Base-by-base conservation (phyloP, 768 basidiomycete genomes). In the Russula sp. region DNA sequence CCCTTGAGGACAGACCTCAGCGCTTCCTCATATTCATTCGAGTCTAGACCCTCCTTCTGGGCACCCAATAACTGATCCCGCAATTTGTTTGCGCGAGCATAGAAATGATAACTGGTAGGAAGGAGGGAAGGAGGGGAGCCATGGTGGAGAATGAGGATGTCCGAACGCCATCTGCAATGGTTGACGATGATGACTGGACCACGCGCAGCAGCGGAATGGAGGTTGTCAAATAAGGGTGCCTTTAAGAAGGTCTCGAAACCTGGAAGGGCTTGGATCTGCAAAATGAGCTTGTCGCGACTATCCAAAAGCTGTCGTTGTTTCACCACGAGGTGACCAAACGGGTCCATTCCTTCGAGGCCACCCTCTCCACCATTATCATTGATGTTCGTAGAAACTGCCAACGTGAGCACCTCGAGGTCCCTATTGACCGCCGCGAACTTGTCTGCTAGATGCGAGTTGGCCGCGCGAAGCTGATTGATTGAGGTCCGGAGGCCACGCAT, bases 51-150 rank as follows among this genome's bases (percentile, higher is more conserved):
- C 10, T 13, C 18, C 1, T 42, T 34, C 16, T 20, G 38, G 5
- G 39, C 32, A 5, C n/a, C n/a, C 13, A 58, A n/a, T 32, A 58
- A 5, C 2, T 16, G 11, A 42, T 50, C 29, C n/a, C 18, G 38
- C 13, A 83, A 70, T 81, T 73, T 16, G 73, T 79, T 29, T 78
- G 81, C 73, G 13, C 25, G 52, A 10, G 7, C 38, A 41, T 29
- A 41, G 11, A 53, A 53, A 29, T 29, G 25, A 25, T 84, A 75
- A 71, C 84, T 80, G 32, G 83, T 83, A 1, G 83, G 81, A 73
- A 84, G 42, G 13, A 41, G 29, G 1, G 39, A 49, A 5, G 57
- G 16, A 25, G 41, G 38, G 14, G 36, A 16, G 39, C 60, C 29
- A 38, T 46, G 9, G 36, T 13, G 48, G 48, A 34, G 20, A 16